Evolutionary conservation across 208 protist species (phyloP).

Genomic region (Herpetomonas tarakana): DNA sequence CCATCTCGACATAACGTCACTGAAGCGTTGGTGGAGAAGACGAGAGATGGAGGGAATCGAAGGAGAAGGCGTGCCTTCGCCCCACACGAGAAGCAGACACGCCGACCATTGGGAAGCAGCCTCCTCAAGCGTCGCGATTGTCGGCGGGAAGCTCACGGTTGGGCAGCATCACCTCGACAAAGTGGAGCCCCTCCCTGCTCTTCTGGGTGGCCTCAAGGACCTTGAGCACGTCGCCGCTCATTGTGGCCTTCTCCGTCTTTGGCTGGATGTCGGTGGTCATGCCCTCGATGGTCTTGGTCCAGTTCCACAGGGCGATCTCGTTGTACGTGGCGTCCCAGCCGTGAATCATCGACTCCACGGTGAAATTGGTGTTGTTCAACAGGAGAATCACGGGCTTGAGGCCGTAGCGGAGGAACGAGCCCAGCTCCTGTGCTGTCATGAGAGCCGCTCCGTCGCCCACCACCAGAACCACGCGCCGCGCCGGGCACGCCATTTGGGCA

Average conservation of each 20-base stretch:
- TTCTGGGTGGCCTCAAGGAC: slow-evolving; percentile 7
- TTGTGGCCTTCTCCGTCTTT: slow-evolving; percentile 7
- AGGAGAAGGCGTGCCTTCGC: background rate
- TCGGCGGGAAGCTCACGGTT: slow-evolving; percentile 20
- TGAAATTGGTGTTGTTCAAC: slow-evolving; percentile 22
- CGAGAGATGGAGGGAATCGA: too few relatives aligned
- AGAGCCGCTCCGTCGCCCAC: slow-evolving; percentile 35
- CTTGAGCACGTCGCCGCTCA: slow-evolving; percentile 3
- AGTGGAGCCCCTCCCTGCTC: slow-evolving; percentile 13
- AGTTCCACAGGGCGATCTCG: slow-evolving; percentile 22
- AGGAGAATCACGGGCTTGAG: slow-evolving; percentile 14
- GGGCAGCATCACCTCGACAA: slow-evolving; percentile 21
- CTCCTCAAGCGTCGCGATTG: background rate
- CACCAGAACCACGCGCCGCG: slow-evolving; percentile 29
- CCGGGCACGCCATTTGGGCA: slow-evolving; percentile 28
- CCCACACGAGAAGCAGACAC: background rate
- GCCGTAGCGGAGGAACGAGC: slow-evolving; percentile 13
- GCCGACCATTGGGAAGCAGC: background rate
- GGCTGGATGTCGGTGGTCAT: slow-evolving; percentile 5
- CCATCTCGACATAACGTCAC: too few relatives aligned
- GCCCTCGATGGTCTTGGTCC: slow-evolving; percentile 11
- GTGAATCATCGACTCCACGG: slow-evolving; percentile 20
- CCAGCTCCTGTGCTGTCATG: slow-evolving; percentile 45
- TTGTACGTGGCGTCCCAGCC: slow-evolving; percentile 22
- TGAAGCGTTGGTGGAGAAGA: too few relatives aligned